Evolutionary conservation across 208 protist species (phyloP), one percentile per base, ranked within the genome.

Genomic region (Crithidia thermophila): DNA sequence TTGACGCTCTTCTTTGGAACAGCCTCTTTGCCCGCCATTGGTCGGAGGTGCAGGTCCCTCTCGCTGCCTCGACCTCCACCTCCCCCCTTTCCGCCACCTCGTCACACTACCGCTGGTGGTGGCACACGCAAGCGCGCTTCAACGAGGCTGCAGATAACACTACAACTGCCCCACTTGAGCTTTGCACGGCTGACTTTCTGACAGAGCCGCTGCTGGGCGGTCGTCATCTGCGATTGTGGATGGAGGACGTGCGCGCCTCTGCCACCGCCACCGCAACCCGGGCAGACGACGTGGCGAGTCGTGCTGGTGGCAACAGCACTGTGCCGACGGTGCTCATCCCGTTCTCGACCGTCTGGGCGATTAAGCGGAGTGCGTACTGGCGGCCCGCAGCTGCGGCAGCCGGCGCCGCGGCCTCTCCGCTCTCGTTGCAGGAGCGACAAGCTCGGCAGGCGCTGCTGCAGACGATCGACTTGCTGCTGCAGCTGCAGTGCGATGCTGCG

Each of bases 381-480:
- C 75, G 69, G 23, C 42, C 55, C 11, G 37, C 51, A 1, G 6
- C 56, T 10, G n/a, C 33, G 21, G 11, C 57, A 40, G 20, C 45
- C 10, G 11, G 16, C 10, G 6, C 5, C 18, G 60, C 58, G 21
- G 30, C 16, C 23, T 9, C 39, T n/a, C 13, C 69, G 21, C 63
- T 78, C 14, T 87, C 84, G 0, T 60, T 91, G 31, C 89, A 94
- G 36, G 85, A 90, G 53, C 89, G 89, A n/a, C 71, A 68, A 18
- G 81, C 82, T 6, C 75, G 85, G 25, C 74, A 84, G 27, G 55
- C 81, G 5, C 58, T 82, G 51, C 57, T 94, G 21, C 81, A 88
- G 55, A 71, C 78, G 1, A 39, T 94, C 8, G 72, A 82, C 49
- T 73, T 88, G 36, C 53, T 87, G 0, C 65, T 92, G 58, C 79